Percentiles rank a stretch among this genome's conserved stretches.
Evolutionary conservation across 768 basidiomycete genomes (phyloP).

Genomic region (Peribolospora baueri): DNA sequence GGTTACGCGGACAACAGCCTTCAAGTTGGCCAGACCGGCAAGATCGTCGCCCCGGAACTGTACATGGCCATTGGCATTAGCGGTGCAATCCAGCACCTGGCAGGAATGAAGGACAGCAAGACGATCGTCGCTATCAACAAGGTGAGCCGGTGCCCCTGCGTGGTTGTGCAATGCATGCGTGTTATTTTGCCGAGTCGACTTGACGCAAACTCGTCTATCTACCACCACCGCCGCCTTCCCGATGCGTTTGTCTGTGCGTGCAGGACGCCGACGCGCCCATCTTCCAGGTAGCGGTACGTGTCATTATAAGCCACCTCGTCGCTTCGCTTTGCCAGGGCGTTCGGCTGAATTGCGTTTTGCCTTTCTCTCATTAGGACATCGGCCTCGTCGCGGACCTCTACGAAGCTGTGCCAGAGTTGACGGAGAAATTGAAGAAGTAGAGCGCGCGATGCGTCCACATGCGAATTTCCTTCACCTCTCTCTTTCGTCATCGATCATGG

Average conservation of each 20-base stretch:
- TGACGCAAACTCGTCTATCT: neutral
- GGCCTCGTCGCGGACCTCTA: conserved; percentile 37
- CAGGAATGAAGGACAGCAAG: conserved; percentile 99
- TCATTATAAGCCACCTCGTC: neutral
- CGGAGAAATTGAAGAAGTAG: conserved; percentile 51
- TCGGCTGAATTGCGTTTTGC: neutral
- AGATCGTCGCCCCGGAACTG: conserved; percentile 87
- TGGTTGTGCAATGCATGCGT: neutral
- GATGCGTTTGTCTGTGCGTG: neutral
- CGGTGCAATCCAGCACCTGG: conserved; percentile 94
- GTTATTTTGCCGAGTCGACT: neutral
- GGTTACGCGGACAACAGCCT: conserved; percentile 94
- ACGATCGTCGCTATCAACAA: conserved; percentile 96
- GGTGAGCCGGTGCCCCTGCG: conserved; percentile 24
- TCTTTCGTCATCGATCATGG: too few species aligned
- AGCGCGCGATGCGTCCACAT: too few species aligned
- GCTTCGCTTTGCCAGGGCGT: too few species aligned
- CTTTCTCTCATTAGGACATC: neutral
- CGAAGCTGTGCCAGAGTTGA: conserved; percentile 69
- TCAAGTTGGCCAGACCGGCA: conserved; percentile 98
- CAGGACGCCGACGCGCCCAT: conserved; percentile 95
- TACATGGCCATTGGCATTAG: conserved; percentile 95
- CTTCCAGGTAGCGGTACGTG: conserved; percentile 59
- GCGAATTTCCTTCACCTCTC: too few species aligned
- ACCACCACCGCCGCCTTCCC: neutral